Conservation (phyloP, 305 asterid genomes). For the Fraxinus velutina region DNA sequence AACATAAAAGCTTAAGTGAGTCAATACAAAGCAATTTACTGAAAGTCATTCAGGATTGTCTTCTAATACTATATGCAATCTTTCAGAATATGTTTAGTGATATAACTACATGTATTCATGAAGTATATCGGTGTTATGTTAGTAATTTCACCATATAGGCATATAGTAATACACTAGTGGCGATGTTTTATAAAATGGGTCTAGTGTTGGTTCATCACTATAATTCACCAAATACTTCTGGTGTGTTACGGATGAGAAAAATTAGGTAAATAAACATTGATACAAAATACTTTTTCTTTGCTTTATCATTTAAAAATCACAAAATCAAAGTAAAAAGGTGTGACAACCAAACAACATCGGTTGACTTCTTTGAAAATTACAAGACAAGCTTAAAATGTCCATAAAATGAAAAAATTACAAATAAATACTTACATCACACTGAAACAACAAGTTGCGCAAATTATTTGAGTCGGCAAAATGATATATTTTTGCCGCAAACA, state of each 20-base stretch:
- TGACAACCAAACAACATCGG: background rate
- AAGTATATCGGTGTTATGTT: background rate
- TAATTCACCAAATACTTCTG: constrained; percentile 1
- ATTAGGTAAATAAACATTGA: background rate
- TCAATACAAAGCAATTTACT: background rate
- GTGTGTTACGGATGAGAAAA: background rate
- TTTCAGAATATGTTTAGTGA: background rate
- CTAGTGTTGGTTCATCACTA: background rate
- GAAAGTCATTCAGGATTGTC: background rate
- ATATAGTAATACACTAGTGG: background rate
- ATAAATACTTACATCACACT: constrained; percentile 58
- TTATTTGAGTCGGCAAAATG: constrained; percentile 49
- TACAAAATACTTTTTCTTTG: background rate
- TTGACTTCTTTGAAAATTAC: background rate
- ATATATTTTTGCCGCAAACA: constrained; percentile 71
- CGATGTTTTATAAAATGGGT: background rate
- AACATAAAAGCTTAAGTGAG: background rate
- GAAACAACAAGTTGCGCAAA: constrained; percentile 49
- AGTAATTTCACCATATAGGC: background rate
- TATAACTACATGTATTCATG: background rate
- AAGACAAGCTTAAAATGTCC: background rate
- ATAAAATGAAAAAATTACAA: constrained; percentile 7
- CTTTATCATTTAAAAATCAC: background rate
- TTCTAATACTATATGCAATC: background rate
- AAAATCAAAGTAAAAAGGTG: background rate